Evolutionary conservation across 2,329 filamentous ascomycete genomes (phyloP), one percentile per base, ranked within the genome.

Genomic region (Colletotrichum simmondsii): DNA sequence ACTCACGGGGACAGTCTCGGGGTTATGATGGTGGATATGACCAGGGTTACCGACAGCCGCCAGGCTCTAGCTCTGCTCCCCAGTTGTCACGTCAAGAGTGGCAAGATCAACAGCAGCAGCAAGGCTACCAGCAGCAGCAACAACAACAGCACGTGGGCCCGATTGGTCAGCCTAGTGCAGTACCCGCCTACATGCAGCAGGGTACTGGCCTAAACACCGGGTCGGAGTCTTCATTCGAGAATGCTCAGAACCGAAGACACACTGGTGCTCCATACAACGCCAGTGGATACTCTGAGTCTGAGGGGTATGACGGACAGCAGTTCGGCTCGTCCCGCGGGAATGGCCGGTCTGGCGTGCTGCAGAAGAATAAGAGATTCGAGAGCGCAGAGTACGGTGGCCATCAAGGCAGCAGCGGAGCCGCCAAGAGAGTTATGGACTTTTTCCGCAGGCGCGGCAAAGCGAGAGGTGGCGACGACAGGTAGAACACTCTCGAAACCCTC

Each of bases 381-480:
- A 95, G 98, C 78, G 95, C 94, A 74, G 93, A 94, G 76, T 89
- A 88, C 74, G 87, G 87, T 65, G 90, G 92, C 65, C 92, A 95
- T 78, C 92, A 92, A 37, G 96, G 96, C 57, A 97, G 94, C 81
- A 96, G 92, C 75, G 94, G 94, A 69, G 94, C 95, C 3, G 95
- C 95, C 16, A 93, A 95, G 81, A 92, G 95, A 80, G 97, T 99
- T 52, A 98, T 99, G 95, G 96, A 99, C 84, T 98, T 98, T 83
- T 99, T 99, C 87, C 90, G 97, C 77, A 90, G 95, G 81, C 90
- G 95, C 80, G 94, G 94, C 68, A 95, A 93, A 84, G 94, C 92
- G 77, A 88, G 93, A 79, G 90, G 88, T 68, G 88, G 88, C 49
- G 89, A 91, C 73, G 83, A 87, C 77, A 87, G 87, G 85, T 90